Conservation (phyloP, 768 basidiomycete species). For the Lactifluus echinatus region DNA sequence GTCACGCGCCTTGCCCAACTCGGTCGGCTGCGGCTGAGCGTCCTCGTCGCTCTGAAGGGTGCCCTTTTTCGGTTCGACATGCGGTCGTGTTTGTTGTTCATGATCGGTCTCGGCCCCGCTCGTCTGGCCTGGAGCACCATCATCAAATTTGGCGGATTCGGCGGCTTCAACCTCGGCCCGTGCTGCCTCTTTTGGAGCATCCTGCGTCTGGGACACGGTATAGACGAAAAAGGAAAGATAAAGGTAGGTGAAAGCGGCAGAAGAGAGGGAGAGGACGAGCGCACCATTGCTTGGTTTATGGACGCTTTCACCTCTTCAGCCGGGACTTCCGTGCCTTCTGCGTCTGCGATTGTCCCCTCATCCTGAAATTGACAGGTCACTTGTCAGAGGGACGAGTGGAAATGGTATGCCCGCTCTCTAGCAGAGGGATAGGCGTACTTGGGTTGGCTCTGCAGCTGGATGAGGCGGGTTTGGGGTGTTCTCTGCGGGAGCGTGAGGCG, state of each 20-base stretch:
- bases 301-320: constrained; percentile 25
- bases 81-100: constrained; percentile 23
- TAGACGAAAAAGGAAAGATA: not conserved
- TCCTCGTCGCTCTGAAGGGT: constrained; percentile 20
- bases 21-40: constrained; percentile 11
- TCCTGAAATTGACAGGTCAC: not conserved
- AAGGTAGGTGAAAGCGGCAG: not conserved
- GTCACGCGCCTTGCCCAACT: constrained; percentile 19
- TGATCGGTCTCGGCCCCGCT: constrained; percentile 21
- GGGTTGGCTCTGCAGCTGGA: not conserved
- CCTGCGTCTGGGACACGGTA: constrained; percentile 21
- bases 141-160: constrained; percentile 11
- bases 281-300: constrained; percentile 21
- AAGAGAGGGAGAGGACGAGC: not conserved
- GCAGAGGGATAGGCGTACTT: not conserved
- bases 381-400: not conserved
- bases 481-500: constrained; percentile 42
- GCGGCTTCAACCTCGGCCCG: constrained; percentile 19
- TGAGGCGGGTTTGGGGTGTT: constrained; percentile 36
- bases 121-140: constrained; percentile 22
- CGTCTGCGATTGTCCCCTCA: constrained; percentile 20
- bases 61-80: constrained; percentile 13
- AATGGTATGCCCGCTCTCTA: not conserved
- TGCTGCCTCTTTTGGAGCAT: constrained; percentile 24
- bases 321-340: constrained; percentile 24